Evolutionary conservation across 495 filamentous ascomycete species (phyloP).

Genomic region (Articulospora tetracladia): DNA sequence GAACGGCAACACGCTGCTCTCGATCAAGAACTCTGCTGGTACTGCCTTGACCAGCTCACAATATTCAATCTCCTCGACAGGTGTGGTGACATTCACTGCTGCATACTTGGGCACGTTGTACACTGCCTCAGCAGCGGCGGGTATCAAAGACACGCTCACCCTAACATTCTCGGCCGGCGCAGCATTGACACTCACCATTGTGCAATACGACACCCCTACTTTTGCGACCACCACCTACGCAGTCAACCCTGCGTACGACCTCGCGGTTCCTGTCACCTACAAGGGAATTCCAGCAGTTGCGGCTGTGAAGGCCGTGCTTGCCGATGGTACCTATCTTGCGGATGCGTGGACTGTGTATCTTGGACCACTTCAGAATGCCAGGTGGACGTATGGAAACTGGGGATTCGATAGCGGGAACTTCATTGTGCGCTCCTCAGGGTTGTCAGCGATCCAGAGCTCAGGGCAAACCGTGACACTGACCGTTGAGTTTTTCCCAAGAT

Average conservation of each 20-base stretch:
- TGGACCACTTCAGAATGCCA: constrained; percentile 48
- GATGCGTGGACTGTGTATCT: constrained; percentile 57
- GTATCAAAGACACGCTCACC: constrained; percentile 45
- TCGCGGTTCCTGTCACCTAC: constrained; percentile 49
- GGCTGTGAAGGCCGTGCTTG: constrained; percentile 49
- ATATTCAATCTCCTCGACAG: constrained; percentile 42
- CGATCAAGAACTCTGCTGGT: constrained; percentile 37
- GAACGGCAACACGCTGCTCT: constrained; percentile 51
- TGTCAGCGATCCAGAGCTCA: constrained; percentile 9
- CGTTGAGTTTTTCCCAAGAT: constrained; percentile 12
- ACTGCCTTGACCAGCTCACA: constrained; percentile 27
- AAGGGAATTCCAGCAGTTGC: constrained; percentile 43
- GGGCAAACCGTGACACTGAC: constrained; percentile 15
- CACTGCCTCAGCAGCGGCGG: constrained; percentile 33
- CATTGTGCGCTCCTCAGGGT: background rate
- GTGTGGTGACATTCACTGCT: constrained; percentile 42
- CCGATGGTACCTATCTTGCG: constrained; percentile 44
- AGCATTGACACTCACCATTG: constrained; percentile 38
- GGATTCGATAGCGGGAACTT: background rate
- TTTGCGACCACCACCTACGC: constrained; percentile 33
- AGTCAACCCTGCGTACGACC: constrained; percentile 32
- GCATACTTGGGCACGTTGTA: constrained; percentile 44
- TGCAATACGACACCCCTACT: constrained; percentile 47
- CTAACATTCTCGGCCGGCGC: constrained; percentile 49
- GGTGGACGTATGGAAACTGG: constrained; percentile 33